phyloP scores from a whole-genome alignment of 2,329 filamentous ascomycete species.

The Thielaviopsis euricoi region DNA sequence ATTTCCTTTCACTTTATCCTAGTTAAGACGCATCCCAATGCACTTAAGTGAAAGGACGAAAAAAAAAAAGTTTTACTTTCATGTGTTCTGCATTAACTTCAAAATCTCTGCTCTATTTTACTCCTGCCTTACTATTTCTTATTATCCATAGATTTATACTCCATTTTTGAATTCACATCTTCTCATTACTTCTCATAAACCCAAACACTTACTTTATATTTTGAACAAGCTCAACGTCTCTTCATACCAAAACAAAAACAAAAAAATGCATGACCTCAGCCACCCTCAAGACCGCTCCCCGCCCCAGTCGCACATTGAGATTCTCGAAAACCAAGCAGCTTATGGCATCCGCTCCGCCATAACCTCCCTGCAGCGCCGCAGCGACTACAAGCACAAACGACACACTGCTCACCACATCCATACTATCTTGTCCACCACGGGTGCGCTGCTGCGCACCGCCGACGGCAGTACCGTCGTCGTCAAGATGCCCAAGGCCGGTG shows the following conservation, averaged over 20 bases:
- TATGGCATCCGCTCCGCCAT: background rate
- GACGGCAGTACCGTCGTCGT: background rate
- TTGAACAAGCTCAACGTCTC: background rate
- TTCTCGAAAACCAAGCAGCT: background rate
- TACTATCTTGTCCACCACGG: background rate
- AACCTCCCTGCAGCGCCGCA: background rate
- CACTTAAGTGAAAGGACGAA: background rate
- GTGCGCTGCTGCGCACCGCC: background rate
- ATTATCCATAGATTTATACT: background rate
- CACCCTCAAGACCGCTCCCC: background rate
- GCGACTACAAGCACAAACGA: background rate
- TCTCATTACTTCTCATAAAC: background rate
- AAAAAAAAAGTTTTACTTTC: background rate
- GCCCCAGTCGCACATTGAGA: background rate
- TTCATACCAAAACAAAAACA: background rate
- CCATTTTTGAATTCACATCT: background rate
- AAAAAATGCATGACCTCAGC: background rate
- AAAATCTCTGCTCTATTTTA: background rate
- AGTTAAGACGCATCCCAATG: background rate
- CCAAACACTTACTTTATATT: background rate
- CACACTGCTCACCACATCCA: background rate
- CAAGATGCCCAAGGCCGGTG: background rate
- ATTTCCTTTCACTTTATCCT: background rate
- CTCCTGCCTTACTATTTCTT: background rate
- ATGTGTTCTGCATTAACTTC: background rate